Evolutionary conservation across 495 filamentous ascomycete genomes (phyloP), one percentile per base, ranked within the genome.

Genomic region (Friedmanniomyces endolithicus): DNA sequence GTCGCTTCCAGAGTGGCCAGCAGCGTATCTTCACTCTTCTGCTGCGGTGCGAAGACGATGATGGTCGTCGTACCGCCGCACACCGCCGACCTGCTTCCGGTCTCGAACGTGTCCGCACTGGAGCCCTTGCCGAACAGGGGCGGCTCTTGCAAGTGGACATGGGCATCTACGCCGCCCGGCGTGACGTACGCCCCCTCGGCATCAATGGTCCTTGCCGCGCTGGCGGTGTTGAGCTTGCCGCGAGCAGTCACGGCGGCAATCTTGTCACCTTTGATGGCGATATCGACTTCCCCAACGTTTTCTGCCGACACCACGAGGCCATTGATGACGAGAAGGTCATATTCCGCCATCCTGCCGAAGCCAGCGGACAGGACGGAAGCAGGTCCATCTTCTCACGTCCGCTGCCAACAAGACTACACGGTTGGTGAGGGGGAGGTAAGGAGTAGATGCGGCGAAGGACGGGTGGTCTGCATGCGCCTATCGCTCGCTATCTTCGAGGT

Each of bases 11-110:
- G 63, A 0, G 72, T 73, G 1, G 64, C 61, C 14, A 78, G 65
- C 6, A 80, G 65, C 1, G 70, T 72, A 19, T 73, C 63, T 29
- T 76, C 70, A 33, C 58, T 64, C 27, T 75, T 75, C 41, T 69
- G 67, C 64, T 81, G 78, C 4, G 72, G 72, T 4, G 78, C 78
- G 51, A 83, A 81, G 6, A 75, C 67, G 25, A 81, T 66, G 29
- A 81, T 70, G 11, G 78, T 80, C 1, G 78, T 81, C 20, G 74
- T 81, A 19, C 78, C 78, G 31, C 79, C 78, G 11, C 73, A 73
- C 58, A 81, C 71, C 11, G 78, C 79, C 35, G 73, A 77, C 40
- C 78, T 31, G 2, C 75, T 78, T 7, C 77, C 77, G 57, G 69
- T 70, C 55, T 76, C 74, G 55, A 72, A 77, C 35, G 67, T 71